These are phyloP conservation scores for Themeda triandra DNA, from an alignment of 176 grass and related monocot species.

Conservation along the genomic window DNA sequence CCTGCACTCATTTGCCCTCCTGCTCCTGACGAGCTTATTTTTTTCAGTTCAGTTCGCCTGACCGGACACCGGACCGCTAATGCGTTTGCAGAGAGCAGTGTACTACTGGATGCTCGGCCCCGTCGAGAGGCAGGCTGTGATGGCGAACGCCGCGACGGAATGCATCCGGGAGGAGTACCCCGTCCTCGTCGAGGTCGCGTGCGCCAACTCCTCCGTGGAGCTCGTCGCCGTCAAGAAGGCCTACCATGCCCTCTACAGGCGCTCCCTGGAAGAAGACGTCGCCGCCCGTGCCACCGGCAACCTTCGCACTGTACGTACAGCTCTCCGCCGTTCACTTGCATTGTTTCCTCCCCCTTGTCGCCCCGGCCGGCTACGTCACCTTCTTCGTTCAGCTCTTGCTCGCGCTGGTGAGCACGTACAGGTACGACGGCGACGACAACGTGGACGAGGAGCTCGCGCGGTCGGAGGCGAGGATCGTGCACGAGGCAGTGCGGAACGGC, in stretches of 20 bases:
- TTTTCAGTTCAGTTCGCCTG: background rate
- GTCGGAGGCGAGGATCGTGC: constrained; percentile 59
- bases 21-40: background rate
- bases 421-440: constrained; percentile 64
- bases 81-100: constrained; percentile 52
- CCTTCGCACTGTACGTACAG: constrained; percentile 37
- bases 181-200: constrained; percentile 65
- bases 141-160: constrained; percentile 55
- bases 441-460: constrained; percentile 42
- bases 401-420: constrained; percentile 57
- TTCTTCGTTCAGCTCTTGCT: constrained; percentile 48
- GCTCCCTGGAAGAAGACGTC: constrained; percentile 83
- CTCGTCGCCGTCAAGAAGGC: constrained; percentile 63
- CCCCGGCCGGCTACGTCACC: no score
- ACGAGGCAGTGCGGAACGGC: constrained; percentile 34
- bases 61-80: background rate
- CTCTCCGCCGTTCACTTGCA: no score
- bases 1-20: background rate
- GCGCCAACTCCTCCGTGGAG: constrained; percentile 51
- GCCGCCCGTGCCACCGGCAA: constrained; percentile 52
- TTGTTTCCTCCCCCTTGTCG: no score
- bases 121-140: constrained; percentile 52
- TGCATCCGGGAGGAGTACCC: constrained; percentile 47
- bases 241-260: constrained; percentile 61
- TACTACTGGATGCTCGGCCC: constrained; percentile 76